These are phyloP conservation scores for Sarcocystis neurona DNA, from an alignment of 169 alveolate species.

Conservation along the genomic window DNA sequence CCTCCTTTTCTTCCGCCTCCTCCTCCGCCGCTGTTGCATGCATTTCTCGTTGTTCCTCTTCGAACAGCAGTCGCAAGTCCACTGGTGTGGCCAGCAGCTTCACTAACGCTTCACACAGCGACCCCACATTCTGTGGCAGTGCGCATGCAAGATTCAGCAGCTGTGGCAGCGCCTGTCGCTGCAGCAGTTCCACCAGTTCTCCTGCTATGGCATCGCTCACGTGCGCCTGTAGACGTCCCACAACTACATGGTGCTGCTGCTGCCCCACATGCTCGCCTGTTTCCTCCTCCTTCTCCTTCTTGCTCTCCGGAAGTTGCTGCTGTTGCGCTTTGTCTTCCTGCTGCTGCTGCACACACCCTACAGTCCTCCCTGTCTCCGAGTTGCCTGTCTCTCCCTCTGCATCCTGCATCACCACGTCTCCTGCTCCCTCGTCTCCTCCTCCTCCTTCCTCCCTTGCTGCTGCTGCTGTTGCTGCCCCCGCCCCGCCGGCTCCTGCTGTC, in stretches of 20 bases:
- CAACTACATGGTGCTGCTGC: conserved; percentile 34
- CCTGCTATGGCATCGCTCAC: conserved; percentile 39
- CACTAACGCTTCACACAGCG: conserved; percentile 42
- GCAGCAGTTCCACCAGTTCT: conserved; percentile 23
- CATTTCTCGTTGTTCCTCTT: background rate
- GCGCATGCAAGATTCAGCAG: conserved; percentile 37
- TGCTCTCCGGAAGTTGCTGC: background rate
- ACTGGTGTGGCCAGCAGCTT: conserved; percentile 42
- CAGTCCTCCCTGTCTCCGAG: background rate
- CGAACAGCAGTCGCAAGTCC: conserved; percentile 29
- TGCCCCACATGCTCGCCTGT: background rate
- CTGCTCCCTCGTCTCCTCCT: background rate
- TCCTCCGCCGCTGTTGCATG: background rate
- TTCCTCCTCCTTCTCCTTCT: background rate
- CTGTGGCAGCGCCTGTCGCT: conserved; percentile 28
- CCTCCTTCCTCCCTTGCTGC: background rate
- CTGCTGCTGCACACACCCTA: conserved; percentile 36
- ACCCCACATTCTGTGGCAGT: conserved; percentile 38
- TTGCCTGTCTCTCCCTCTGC: conserved; percentile 9
- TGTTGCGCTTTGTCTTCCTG: conserved; percentile 7
- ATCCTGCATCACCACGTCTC: conserved; percentile 13
- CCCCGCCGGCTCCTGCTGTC: background rate
- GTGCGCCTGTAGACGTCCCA: conserved; percentile 13
- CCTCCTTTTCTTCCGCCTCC: background rate
- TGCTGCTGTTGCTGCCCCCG: conserved; percentile 18